phyloP scores from a whole-genome alignment of 2,329 filamentous ascomycete genomes.

The Hypocrella siamensis region DNA sequence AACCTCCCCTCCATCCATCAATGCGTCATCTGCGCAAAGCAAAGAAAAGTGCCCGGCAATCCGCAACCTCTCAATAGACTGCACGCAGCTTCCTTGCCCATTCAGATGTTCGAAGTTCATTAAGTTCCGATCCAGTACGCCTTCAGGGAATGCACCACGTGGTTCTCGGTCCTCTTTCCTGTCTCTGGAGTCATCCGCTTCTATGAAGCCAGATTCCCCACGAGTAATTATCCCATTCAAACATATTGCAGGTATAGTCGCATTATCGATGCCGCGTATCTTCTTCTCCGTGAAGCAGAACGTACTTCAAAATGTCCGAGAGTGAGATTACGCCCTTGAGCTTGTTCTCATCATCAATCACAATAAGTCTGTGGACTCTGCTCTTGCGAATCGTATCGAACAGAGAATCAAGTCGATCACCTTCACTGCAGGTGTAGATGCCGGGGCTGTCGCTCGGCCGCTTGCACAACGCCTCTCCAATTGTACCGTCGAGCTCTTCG shows the following conservation, averaged over 20 bases:
- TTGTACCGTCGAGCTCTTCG: conserved; percentile 71
- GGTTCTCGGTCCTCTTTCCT: too few relatives aligned
- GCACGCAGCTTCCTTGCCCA: too few relatives aligned
- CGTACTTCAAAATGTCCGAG: conserved; percentile 92
- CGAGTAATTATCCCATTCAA: too few relatives aligned
- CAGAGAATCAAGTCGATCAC: conserved; percentile 86
- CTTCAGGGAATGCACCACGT: too few relatives aligned
- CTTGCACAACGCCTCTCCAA: conserved; percentile 80
- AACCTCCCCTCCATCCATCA: too few relatives aligned
- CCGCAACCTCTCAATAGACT: too few relatives aligned
- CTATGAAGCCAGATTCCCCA: too few relatives aligned
- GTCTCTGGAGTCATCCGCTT: too few relatives aligned
- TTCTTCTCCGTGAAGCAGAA: conserved; percentile 65
- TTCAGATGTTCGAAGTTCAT: too few relatives aligned
- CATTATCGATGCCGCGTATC: conserved; percentile 15
- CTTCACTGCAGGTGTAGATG: conserved; percentile 87
- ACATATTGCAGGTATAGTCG: conserved; percentile 1
- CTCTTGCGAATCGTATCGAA: conserved; percentile 95
- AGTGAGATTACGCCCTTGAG: conserved; percentile 83
- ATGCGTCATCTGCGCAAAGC: too few relatives aligned
- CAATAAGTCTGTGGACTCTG: conserved; percentile 79
- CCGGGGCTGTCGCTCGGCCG: conserved; percentile 84
- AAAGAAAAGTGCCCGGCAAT: too few relatives aligned
- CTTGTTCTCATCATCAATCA: conserved; percentile 78
- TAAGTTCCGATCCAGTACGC: too few relatives aligned